Percentiles rank a stretch among this genome's conserved stretches.
phyloP scores from a whole-genome alignment of 2,329 filamentous ascomycete species.

The Hypoxylon sp. region DNA sequence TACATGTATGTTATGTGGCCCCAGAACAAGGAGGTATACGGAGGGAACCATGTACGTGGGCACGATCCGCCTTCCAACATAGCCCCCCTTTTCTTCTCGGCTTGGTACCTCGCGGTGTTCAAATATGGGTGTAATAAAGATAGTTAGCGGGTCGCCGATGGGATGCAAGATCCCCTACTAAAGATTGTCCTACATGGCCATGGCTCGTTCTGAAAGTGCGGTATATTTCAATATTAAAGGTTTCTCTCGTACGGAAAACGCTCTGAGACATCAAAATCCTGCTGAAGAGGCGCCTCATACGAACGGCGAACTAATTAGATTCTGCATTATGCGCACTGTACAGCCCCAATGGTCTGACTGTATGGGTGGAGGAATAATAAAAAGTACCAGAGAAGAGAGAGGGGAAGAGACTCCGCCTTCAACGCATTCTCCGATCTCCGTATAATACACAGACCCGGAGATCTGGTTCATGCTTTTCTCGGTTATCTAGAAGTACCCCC shows the following conservation, averaged over 20 bases:
- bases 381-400: not conserved
- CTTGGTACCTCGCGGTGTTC: slow-evolving; percentile 4
- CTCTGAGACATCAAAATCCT: slow-evolving; percentile 24
- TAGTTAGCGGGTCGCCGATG: slow-evolving; percentile 37
- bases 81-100: too few relatives aligned
- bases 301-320: not conserved
- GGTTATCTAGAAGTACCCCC: slow-evolving; percentile 50
- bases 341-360: not conserved
- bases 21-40: slow-evolving; percentile 7
- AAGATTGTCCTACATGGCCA: slow-evolving; percentile 39
- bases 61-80: slow-evolving; percentile 4
- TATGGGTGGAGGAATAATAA: not conserved
- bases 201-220: slow-evolving; percentile 6
- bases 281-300: slow-evolving; percentile 34
- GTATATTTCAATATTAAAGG: slow-evolving; percentile 11
- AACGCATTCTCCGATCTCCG: slow-evolving; percentile 40
- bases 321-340: slow-evolving; percentile 2
- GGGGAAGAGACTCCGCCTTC: not conserved
- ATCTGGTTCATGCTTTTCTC: slow-evolving; percentile 53
- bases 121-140: not conserved
- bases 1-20: slow-evolving; percentile 7
- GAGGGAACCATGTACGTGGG: slow-evolving; percentile 1
- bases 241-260: slow-evolving; percentile 16
- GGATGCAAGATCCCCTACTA: slow-evolving; percentile 41
- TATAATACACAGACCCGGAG: slow-evolving; percentile 47